These are phyloP conservation scores for Quercus tomentella DNA, from an alignment of 331 rosid genomes.

Conservation along the genomic window DNA sequence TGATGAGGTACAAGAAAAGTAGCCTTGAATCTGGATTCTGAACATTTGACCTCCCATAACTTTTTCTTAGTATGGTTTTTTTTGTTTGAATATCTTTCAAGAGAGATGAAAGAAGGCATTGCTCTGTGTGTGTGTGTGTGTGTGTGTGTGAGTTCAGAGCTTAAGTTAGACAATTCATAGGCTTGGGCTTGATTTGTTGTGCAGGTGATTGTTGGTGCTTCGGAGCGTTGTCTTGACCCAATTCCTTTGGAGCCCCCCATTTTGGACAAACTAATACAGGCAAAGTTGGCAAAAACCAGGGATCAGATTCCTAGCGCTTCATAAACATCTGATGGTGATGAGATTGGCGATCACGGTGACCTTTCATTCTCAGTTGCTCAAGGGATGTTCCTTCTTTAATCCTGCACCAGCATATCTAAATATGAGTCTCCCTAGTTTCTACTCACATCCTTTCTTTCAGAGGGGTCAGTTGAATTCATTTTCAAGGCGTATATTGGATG, in stretches of 20 bases:
- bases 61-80: neutral
- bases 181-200: neutral
- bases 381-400: neutral
- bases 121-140: neutral
- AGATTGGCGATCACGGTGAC: neutral
- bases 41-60: neutral
- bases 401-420: neutral
- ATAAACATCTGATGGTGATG: constrained; percentile 18
- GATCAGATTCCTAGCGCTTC: constrained; percentile 44
- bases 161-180: neutral
- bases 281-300: constrained; percentile 64
- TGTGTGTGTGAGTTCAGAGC: neutral
- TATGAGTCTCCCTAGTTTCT: neutral
- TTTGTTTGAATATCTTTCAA: neutral
- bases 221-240: constrained; percentile 93
- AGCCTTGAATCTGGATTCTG: neutral
- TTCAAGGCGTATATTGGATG: neutral
- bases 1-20: constrained; percentile 64
- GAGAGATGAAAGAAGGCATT: neutral
- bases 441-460: neutral
- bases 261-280: constrained; percentile 77
- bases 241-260: constrained; percentile 83
- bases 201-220: constrained; percentile 88
- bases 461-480: neutral
- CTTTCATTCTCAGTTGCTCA: neutral